Percentiles rank a stretch among this genome's conserved stretches.
phyloP scores from a whole-genome alignment of 768 basidiomycete genomes.

The Steccherinum ochraceum region DNA sequence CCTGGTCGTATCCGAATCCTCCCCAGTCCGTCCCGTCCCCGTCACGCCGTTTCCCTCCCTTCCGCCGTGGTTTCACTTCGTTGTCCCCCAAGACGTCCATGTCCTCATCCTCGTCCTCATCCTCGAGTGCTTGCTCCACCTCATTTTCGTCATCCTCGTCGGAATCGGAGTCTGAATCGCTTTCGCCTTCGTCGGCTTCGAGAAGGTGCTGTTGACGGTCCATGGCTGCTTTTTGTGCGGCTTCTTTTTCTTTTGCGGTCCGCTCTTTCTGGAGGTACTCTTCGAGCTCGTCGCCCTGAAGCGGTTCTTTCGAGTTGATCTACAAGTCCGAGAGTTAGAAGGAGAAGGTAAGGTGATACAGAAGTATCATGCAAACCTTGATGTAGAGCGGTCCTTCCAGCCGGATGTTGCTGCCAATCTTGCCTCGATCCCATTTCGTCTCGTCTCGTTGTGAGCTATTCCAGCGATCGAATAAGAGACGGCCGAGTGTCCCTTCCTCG shows the following conservation, averaged over 20 bases:
- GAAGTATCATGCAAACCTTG: constrained; percentile 38
- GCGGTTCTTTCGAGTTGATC: constrained; percentile 86
- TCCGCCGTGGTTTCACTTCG: constrained; percentile 28
- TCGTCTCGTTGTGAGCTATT: constrained; percentile 72
- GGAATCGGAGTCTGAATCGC: constrained; percentile 58
- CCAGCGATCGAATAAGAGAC: constrained; percentile 82
- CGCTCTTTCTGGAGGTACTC: constrained; percentile 72
- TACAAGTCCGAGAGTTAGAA: constrained; percentile 26
- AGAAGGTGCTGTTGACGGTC: constrained; percentile 82
- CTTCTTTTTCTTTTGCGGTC: constrained; percentile 73
- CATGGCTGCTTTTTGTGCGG: constrained; percentile 77
- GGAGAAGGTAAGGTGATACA: not conserved
- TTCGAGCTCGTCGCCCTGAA: constrained; percentile 86
- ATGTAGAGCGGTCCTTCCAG: constrained; percentile 67
- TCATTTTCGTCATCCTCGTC: constrained; percentile 64
- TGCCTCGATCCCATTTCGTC: constrained; percentile 85
- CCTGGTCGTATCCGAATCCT: constrained; percentile 51
- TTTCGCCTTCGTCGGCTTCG: constrained; percentile 91
- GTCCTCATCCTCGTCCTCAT: constrained; percentile 42
- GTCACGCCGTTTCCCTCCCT: constrained; percentile 34
- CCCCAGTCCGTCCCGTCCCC: constrained; percentile 56
- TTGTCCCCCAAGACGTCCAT: constrained; percentile 20
- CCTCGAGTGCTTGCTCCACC: constrained; percentile 48
- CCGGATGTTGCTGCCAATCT: constrained; percentile 80
- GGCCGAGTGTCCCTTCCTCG: constrained; percentile 75